Percentiles rank a stretch among this genome's conserved stretches.
Conservation (phyloP, 2,329 filamentous ascomycete species). For the Colletotrichum sp. region DNA sequence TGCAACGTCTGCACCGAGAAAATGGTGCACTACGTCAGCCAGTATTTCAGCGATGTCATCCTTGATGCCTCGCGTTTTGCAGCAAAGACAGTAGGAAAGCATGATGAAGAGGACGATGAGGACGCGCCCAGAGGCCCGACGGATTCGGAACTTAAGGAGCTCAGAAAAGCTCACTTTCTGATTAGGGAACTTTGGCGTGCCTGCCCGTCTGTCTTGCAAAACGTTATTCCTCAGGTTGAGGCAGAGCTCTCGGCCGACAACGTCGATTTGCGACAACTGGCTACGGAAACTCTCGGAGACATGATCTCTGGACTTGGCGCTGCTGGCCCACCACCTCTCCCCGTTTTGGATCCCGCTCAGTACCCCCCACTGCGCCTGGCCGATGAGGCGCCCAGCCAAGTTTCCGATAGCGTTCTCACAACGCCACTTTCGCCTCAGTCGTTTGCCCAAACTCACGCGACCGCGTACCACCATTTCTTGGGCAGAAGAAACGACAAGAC, state of each 20-base stretch:
- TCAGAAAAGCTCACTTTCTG: conserved; percentile 87
- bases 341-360: conserved; percentile 77
- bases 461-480: conserved; percentile 83
- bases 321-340: conserved; percentile 78
- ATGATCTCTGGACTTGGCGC: conserved; percentile 94
- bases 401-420: conserved; percentile 69
- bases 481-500: conserved; percentile 88
- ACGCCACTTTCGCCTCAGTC: conserved; percentile 87
- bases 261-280: conserved; percentile 81
- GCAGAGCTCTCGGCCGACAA: conserved; percentile 92
- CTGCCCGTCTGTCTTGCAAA: conserved; percentile 84
- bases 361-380: conserved; percentile 79
- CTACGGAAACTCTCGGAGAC: conserved; percentile 93
- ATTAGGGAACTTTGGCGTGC: conserved; percentile 94
- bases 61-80: conserved; percentile 77
- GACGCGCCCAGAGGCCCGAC: conserved; percentile 66
- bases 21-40: conserved; percentile 92
- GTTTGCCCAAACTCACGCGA: conserved; percentile 81
- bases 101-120: conserved; percentile 69
- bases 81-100: conserved; percentile 60
- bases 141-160: conserved; percentile 84
- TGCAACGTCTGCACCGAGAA: conserved; percentile 90
- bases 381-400: conserved; percentile 57
- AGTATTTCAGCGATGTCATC: conserved; percentile 97
- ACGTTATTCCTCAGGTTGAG: conserved; percentile 93